Base-by-base conservation (phyloP, 2,329 filamentous ascomycete genomes). In the Pseudofabraea citricarpa region DNA sequence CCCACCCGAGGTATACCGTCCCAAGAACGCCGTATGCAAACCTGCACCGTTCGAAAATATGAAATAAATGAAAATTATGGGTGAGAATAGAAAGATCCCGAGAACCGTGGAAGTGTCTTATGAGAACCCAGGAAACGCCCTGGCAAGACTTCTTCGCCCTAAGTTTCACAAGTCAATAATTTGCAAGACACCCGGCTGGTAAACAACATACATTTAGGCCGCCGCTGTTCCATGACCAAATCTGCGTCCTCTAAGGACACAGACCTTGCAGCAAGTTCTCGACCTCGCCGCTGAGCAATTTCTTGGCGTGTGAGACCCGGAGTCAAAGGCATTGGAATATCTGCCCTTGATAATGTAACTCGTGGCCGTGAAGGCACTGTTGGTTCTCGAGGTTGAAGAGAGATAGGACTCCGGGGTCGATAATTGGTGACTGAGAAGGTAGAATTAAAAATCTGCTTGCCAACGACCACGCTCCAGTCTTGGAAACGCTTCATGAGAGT, bases 71-170 rank as follows among this genome's bases (percentile, higher is more conserved):
- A 27, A 8, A 27, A 27, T 8, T 8, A 13, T 27, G 7, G 29
- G 19, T 32, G 19, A 32, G 29, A 15, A 15, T 51, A 46, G 46
- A 31, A 45, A 45, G 26, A 45, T 35, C 20, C 39, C 38, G 36
- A 45, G 36, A 42, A 29, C 12, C 23, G 35, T 22, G 18, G 13
- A 35, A 23, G n/a, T 24, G 44, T 37, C 9, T 41, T 41, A 48
- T 45, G 36, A 51, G 46, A 55, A 58, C 10, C 56, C 56, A n/a
- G 57, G 57, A 39, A 60, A 61, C 27, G 46, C 40, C 20, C 40
- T 52, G n/a, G 44, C 42, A 5, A 60, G 22, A 20, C 44, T 48
- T 36, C 24, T 46, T 21, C 51, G 47, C 55, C 55, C 56, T 59
- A 22, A 16, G 5, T 50, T 43, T 52, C n/a, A n/a, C n/a, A n/a